Base-by-base conservation (phyloP, 2,329 filamentous ascomycete species). In the Xenosphaeropsis pyriputrescens region DNA sequence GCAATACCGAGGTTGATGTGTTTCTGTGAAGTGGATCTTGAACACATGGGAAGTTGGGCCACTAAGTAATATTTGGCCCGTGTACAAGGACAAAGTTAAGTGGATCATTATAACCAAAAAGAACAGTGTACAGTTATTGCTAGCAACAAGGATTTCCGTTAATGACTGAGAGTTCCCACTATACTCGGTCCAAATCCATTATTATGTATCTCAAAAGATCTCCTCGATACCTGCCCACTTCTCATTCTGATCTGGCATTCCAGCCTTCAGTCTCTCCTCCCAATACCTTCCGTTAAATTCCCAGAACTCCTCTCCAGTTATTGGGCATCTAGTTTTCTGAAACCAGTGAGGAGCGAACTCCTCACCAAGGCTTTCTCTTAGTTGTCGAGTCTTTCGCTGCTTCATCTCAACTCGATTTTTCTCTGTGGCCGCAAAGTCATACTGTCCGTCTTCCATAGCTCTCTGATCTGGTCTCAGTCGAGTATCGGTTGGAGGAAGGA, bases 391-490 rank as follows among this genome's bases (percentile, higher is more conserved):
- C 8, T 79, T 76, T 42, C 91, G 70, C 65, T 98, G 91, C 45
- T 79, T 86, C 63, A 95, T 83, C 59, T 98, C 91, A 0, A 98
- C 73, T 1, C 91, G 71, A 52, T 89, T 91, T 72, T 98, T 98
- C 65, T 98, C 91, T 5, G 72, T 74, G 0, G 89, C 91, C 1
- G 91, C 91, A 42, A 91, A 69, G 52, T 96, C 89, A 54, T 98
- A 98, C 59, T 88, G 75, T n/a, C 89, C 91, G 43, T 96, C 88
- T 57, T 98, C 91, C 91, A 98, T 98, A 2, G 91, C 91, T 9
- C 91, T 72, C 63, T 98, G 91, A 58, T 98, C 91, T 0, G 91
- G 89, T 19, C 91, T 72, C 22, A 94, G 66, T n/a, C 91, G 72
- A 2, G 89, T 93, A 57, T 98, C 91, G 0, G 91, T 98, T 1